Conservation (phyloP, 345 rosid species). For the Populus euphratica region DNA sequence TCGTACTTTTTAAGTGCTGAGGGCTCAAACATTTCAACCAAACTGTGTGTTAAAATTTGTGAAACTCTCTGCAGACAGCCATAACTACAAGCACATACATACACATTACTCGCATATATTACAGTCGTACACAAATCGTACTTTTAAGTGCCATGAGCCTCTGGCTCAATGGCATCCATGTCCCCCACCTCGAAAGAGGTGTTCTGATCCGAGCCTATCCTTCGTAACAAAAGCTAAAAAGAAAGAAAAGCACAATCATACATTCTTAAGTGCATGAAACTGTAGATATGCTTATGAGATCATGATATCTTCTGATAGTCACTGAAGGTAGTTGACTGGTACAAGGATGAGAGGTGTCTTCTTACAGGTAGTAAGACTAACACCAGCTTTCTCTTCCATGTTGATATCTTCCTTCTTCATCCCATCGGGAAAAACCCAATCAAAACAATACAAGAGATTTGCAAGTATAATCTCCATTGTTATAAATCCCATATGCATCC, state of each 20-base stretch:
- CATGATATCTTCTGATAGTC: not conserved
- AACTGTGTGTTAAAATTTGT: no score
- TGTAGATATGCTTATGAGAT: not conserved
- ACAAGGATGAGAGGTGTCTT: constrained; percentile 37
- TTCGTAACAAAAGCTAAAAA: no score
- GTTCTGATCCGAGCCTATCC: not conserved
- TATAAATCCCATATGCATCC: constrained; percentile 2
- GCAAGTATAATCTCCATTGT: constrained; percentile 4
- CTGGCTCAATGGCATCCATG: not conserved
- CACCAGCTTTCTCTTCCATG: constrained; percentile 37
- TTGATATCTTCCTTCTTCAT: not conserved
- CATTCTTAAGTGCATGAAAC: not conserved
- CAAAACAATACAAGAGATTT: constrained; percentile 12
- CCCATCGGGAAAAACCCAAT: constrained; percentile 4
- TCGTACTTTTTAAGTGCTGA: no score
- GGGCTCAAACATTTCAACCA: no score
- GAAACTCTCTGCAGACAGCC: no score
- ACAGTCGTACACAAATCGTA: no score
- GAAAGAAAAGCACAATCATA: not conserved
- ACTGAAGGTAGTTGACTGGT: not conserved
- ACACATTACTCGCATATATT: no score
- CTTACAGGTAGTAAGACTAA: constrained; percentile 24
- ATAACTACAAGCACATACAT: no score
- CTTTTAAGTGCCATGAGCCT: not conserved
- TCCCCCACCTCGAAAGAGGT: not conserved